Evolutionary conservation across 345 rosid species (phyloP), one percentile per base, ranked within the genome.

Genomic region (Trapa bicornis): DNA sequence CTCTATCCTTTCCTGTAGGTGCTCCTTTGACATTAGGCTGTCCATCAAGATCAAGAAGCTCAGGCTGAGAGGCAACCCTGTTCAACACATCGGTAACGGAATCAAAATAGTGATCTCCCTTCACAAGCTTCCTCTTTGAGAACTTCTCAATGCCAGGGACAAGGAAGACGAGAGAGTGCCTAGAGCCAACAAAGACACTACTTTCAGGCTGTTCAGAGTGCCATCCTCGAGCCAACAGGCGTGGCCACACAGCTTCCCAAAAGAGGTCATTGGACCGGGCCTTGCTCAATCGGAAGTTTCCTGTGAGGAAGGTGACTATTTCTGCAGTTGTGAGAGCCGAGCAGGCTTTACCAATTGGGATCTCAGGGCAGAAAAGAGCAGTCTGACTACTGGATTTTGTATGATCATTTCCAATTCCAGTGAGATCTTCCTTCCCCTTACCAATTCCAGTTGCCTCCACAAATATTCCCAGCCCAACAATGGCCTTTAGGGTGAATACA

Each of bases 241-340:
- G 91, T 32, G 96, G 97, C 97, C 96, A 91, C 47, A 88, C 96
- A 66, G 96, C 97, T 79, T 91, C 97, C 97, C 94, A 91, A 75
- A 91, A 88, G 71, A 91, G 86, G 77, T 88, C 91, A 69, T 76
- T 79, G 53, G 93, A 87, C 70, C 88, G 68, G 12, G 89, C 87
- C 80, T 91, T 91, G 78, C 97, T 87, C 73, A 91, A 76, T 73
- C 96, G 80, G 71, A 75, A 80, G 65, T 79, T 82, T 65, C 97
- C 96, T 0, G 87, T 88, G 65, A 88, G 80, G 69, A 83, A 84
- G 53, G 80, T 78, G 73, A 87, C 78, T 37, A 91, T 87, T 65
- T 88, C 91, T 5, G 64, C 43, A 48, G 85, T 57, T 1, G 89
- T 74, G 67, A 91, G 97, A 13, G 60, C 47, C 3, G 89, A 76